Conservation (phyloP, 176 grass and related monocot species). For the Miscanthus lutarioriparius region DNA sequence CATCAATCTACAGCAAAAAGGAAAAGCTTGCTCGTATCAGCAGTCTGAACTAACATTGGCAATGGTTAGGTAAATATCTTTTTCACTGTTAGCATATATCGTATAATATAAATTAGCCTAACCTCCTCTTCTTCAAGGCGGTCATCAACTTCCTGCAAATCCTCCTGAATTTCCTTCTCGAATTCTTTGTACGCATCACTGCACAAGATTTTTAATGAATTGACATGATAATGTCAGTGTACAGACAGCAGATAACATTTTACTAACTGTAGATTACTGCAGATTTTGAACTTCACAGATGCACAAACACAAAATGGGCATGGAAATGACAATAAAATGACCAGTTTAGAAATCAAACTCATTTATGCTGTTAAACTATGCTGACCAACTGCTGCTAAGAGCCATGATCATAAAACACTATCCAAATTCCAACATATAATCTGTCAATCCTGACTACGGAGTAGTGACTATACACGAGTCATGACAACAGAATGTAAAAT, state of each 20-base stretch:
- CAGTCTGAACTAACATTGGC: background rate
- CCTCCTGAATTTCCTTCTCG: constrained; percentile 92
- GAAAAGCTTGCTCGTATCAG: constrained; percentile 30
- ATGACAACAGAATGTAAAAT: background rate
- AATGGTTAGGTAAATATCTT: background rate
- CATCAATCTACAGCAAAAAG: constrained; percentile 71
- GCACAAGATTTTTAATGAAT: constrained; percentile 12
- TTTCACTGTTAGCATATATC: background rate
- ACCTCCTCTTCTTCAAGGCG: constrained; percentile 94
- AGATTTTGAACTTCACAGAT: constrained; percentile 2
- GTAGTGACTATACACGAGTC: background rate
- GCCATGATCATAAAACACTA: background rate
- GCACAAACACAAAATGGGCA: constrained; percentile 3
- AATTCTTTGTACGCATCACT: constrained; percentile 98
- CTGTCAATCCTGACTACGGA: background rate
- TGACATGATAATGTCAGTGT: constrained; percentile 9
- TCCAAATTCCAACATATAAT: background rate
- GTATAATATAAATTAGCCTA: constrained; percentile 8
- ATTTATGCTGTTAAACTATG: constrained; percentile 8
- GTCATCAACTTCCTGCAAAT: constrained; percentile 77
- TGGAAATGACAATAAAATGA: constrained; percentile 23
- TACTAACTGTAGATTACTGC: background rate
- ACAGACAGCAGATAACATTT: background rate
- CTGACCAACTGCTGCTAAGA: background rate
- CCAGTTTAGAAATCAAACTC: background rate